Base-by-base conservation (phyloP, 106 monocot species). In the Phalaenopsis aphrodite region DNA sequence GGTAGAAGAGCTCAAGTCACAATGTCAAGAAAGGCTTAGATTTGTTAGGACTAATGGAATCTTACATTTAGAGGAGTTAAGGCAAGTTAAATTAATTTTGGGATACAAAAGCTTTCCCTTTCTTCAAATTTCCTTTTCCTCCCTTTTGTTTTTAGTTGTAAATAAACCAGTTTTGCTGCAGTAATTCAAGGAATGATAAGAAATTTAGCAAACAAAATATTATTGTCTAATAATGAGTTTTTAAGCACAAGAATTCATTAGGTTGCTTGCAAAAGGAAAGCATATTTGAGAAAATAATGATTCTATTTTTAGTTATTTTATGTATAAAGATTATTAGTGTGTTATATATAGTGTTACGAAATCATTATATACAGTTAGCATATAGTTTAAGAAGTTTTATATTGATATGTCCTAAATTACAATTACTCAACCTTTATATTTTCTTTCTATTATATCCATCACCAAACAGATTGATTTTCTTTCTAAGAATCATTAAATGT, bases 1-100 rank as follows among this genome's bases (percentile, higher is more conserved):
- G 84, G 94, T 97, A 16, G 87, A 88, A 80, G 90, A 94, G 76
- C 92, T 98, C 90, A 88, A 87, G 79, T 42, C 76, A 16, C 84
- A 86, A 42, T 92, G 97, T 77, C 90, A 98, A 16, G 87, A 86
- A 78, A 90, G 92, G 5, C 78, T 98, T 14, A 90, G 81, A 69
- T 84, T 78, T 90, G 84, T 83, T 45, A 58, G 75, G 58, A 68
- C 75, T 3, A 84, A 90, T 66, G 61, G 57, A 18, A 68, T 81
- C 23, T 8, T 84, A 30, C 68, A 39, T 10, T 18, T 75, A n/a
- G 79, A 84, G 36, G 85, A 87, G 64, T 43, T 83, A 12, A 89
- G 94, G 94, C 92, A 74, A 43, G 41, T 74, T 71, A 52, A 30
- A 38, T 41, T 38, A 41, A 71, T 71, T 38, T 71, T 41, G 41